Conservation (phyloP, 176 grass and related monocot genomes). For the Alloteropsis semialata region DNA sequence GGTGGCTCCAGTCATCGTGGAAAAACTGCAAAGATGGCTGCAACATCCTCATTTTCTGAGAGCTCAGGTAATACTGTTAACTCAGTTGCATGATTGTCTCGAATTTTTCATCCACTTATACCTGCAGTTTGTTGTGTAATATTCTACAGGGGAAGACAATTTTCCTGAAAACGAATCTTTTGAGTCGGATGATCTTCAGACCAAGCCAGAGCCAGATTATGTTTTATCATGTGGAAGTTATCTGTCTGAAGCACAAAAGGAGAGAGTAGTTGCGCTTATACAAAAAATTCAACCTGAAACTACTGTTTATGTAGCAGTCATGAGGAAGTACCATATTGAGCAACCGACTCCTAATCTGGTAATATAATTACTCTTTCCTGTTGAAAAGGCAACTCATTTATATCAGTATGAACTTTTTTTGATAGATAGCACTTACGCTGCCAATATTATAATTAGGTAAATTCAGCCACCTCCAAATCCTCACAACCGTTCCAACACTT, state of each 20-base stretch:
- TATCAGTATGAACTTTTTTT: background rate
- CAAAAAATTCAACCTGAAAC: constrained; percentile 7
- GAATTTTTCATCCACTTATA: too few relatives aligned
- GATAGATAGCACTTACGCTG: background rate
- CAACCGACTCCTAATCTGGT: constrained; percentile 1
- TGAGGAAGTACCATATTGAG: constrained; percentile 12
- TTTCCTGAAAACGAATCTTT: background rate
- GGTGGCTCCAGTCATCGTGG: background rate
- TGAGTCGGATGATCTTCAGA: background rate
- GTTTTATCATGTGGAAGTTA: background rate
- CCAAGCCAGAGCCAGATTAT: background rate
- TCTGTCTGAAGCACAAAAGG: background rate
- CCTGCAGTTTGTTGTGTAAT: too few relatives aligned
- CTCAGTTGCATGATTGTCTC: too few relatives aligned
- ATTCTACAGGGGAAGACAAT: background rate
- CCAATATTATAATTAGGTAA: background rate
- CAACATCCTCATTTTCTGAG: background rate
- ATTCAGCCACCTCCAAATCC: background rate
- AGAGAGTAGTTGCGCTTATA: constrained; percentile 1
- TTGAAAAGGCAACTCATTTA: background rate
- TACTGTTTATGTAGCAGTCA: constrained; percentile 26
- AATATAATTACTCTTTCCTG: background rate
- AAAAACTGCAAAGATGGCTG: background rate
- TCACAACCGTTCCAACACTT: background rate
- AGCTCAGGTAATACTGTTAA: background rate